Percentiles rank a stretch among this genome's conserved stretches.
These are phyloP conservation scores for Elaeis oleifera DNA, from an alignment of 202 grass and related monocot species.

Conservation along the genomic window DNA sequence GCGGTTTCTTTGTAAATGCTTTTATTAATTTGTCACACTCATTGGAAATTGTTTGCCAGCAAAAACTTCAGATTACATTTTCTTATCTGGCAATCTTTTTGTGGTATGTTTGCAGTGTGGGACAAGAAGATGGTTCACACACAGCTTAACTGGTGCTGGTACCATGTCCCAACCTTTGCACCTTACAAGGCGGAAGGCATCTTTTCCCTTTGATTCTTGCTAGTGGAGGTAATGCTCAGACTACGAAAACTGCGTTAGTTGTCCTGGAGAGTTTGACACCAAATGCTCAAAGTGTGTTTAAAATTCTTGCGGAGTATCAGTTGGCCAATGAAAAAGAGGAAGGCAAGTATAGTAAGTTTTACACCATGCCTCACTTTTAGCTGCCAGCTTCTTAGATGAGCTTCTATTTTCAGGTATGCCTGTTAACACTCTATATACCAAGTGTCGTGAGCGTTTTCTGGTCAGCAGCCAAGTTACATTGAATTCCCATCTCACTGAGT, in stretches of 20 bases:
- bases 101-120: conserved; percentile 46
- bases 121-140: conserved; percentile 99
- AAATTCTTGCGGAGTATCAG: conserved; percentile 80
- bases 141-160: conserved; percentile 87
- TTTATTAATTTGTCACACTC: too few relatives aligned
- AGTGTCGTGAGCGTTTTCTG: conserved; percentile 75
- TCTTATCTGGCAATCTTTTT: not conserved
- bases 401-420: conserved; percentile 65
- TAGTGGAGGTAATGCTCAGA: conserved; percentile 65
- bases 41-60: too few relatives aligned
- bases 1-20: too few relatives aligned
- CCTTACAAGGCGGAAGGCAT: conserved; percentile 80
- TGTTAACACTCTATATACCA: conserved; percentile 71
- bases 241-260: conserved; percentile 76
- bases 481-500: conserved; percentile 85
- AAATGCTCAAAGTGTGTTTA: conserved; percentile 98
- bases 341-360: conserved; percentile 38
- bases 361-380: conserved; percentile 2
- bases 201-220: conserved; percentile 79
- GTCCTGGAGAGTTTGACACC: conserved; percentile 88
- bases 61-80: too few relatives aligned
- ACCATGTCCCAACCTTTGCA: conserved; percentile 75
- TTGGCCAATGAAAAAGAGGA: conserved; percentile 84
- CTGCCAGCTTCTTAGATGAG: not conserved
- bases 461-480: conserved; percentile 91